A percentile compares a stretch with the other conserved stretches of the same genome.
Conservation (phyloP, 805 yeast species). For the Jamesozyma piceae region DNA sequence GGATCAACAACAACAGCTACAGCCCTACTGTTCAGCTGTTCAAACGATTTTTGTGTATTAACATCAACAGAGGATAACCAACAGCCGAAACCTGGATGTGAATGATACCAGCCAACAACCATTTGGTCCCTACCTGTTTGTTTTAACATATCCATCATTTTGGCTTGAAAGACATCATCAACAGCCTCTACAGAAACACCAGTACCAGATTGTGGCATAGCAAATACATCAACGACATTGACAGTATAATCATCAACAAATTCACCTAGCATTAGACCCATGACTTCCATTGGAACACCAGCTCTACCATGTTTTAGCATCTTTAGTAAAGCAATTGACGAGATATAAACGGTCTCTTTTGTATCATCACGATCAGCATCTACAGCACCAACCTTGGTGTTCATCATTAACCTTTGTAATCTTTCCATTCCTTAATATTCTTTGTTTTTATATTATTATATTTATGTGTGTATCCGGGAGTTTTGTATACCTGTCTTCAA, state of each 20-base stretch:
- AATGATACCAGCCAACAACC: constrained; percentile 99
- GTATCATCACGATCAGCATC: constrained; percentile 87
- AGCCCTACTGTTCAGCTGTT: constrained; percentile 88
- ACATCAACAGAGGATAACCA: constrained; percentile 98
- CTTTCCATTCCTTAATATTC: constrained; percentile 29
- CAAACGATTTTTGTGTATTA: constrained; percentile 95
- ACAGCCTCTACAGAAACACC: constrained; percentile 99
- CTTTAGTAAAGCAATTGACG: constrained; percentile 87
- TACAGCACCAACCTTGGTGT: constrained; percentile 34
- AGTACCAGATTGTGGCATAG: constrained; percentile 98
- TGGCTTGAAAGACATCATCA: constrained; percentile 96
- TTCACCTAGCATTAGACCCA: constrained; percentile 98
- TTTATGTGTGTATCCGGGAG: too few relatives aligned
- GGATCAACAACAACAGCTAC: constrained; percentile 99
- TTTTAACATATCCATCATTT: constrained; percentile 98
- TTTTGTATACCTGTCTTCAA: too few relatives aligned
- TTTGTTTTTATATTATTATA: too few relatives aligned
- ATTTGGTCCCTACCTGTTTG: constrained; percentile 99
- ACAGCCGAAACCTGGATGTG: constrained; percentile 99
- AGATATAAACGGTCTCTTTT: constrained; percentile 91
- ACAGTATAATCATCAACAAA: constrained; percentile 96
- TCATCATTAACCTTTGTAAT: constrained; percentile 35
- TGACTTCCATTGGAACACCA: constrained; percentile 78
- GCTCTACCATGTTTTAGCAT: constrained; percentile 97
- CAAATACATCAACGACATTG: constrained; percentile 95